Evolutionary conservation across 1,139 yeast species (phyloP), one percentile per base, ranked within the genome.

Genomic region (Lodderomyces metapsilosis): DNA sequence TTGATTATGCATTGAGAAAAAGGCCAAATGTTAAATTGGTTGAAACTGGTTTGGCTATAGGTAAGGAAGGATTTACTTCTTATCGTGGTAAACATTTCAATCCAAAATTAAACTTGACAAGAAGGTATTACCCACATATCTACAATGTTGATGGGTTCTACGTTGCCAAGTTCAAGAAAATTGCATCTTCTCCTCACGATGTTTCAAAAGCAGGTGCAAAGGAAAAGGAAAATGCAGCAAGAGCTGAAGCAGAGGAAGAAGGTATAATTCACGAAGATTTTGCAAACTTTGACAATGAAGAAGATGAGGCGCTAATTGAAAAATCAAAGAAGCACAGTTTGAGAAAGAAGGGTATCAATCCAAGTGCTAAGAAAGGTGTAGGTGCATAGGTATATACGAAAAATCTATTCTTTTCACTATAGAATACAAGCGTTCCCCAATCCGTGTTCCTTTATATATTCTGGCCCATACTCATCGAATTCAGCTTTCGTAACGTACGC

Each of bases 131-230:
- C 62, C 99, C 99, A 42, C 99, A 94, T 65, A 91, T 96, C 24
- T 92, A 92, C 63, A 94, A 94, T 63, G 98, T 94, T 42, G 99
- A 94, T 67, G 99, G 99, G 28, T 94, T 94, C 75, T 94, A 74
- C 62, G 98, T 94, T 46, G 98, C 99, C 45, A 92, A 92, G 62
- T 88, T 94, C 72, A 82, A 88, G 68, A 94, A 94, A 77, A 82
- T 80, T 50, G 95, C 92, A 2, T 74, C 96, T 45, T 83, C 95
- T 48, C 84, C 91, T 39, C 88, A 82, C 53, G 94, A 85, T 64
- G 78, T 81, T 44, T 82, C 91, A 47, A 87, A 85, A 69, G 91
- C 94, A 6, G 92, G 95, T 52, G 95, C 96, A 35, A 78, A 76
- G 58, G 97, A 88, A 66, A 88, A 88, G 72, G 96, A 88, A 64